A percentile compares a stretch with the other conserved stretches of the same genome.
Conservation (phyloP, 2,329 filamentous ascomycete species). For the Fusarium hostae region DNA sequence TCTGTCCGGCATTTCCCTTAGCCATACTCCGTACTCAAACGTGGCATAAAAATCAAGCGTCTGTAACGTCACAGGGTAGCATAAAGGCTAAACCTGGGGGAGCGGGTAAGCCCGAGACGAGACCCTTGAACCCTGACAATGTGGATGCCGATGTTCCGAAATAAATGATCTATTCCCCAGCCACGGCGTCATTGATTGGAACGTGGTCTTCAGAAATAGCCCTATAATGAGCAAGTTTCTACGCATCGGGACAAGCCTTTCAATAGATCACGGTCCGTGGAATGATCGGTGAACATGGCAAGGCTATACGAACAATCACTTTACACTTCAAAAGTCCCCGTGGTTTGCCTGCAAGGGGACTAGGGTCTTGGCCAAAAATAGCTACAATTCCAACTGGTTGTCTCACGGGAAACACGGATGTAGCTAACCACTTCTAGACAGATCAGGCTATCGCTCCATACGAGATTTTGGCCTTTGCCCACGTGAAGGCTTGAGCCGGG, state of each 20-base stretch:
- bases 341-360: neutral
- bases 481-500: neutral
- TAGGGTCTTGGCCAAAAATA: constrained; percentile 15
- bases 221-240: neutral
- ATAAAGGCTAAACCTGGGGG: constrained; percentile 12
- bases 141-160: constrained; percentile 9
- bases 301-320: neutral
- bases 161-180: neutral
- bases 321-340: neutral
- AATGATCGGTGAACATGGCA: constrained; percentile 11
- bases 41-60: neutral
- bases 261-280: too few relatives aligned
- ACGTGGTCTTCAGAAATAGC: neutral
- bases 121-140: neutral
- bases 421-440: neutral
- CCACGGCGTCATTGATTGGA: constrained; percentile 7
- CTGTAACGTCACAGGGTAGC: constrained; percentile 13
- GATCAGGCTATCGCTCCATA: neutral
- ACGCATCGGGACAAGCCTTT: constrained; percentile 9
- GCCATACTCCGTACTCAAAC: neutral
- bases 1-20: neutral
- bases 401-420: constrained; percentile 6
- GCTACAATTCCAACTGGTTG: neutral
- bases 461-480: neutral
- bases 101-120: constrained; percentile 22